Evolutionary conservation across 345 rosid genomes (phyloP).

Genomic region (Eucalyptus regnans): DNA sequence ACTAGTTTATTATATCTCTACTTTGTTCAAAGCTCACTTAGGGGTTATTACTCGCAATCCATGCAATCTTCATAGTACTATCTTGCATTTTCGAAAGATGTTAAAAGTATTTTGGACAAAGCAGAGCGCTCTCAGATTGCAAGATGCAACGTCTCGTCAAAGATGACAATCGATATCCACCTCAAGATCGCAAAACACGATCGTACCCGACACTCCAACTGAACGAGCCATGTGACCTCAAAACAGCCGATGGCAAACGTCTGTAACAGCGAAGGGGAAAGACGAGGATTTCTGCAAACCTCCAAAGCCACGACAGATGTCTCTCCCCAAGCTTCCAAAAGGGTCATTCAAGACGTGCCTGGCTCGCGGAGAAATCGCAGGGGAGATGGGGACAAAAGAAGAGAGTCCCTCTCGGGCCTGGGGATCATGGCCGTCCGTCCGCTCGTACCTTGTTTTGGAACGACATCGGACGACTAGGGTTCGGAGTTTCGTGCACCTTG

Average conservation of each 20-base stretch:
- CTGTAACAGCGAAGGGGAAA: neutral
- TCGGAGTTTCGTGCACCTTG: neutral
- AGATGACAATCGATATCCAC: neutral
- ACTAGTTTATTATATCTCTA: neutral
- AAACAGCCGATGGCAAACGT: neutral
- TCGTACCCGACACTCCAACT: neutral
- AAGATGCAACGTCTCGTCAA: neutral
- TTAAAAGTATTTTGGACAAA: neutral
- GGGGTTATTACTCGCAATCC: neutral
- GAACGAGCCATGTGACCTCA: neutral
- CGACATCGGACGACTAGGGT: neutral
- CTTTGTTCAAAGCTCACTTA: neutral
- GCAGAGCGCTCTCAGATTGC: neutral
- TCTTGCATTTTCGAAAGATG: neutral
- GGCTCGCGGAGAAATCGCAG: neutral
- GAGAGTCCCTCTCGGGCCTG: neutral
- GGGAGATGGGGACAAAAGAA: neutral
- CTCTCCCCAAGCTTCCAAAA: neutral
- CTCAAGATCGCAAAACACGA: neutral
- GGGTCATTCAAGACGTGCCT: neutral
- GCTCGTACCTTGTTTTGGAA: neutral
- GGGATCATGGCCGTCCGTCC: neutral
- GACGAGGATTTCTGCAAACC: neutral
- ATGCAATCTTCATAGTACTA: neutral
- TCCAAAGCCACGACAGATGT: neutral